Base-by-base conservation (phyloP, 2,329 filamentous ascomycete genomes). In the Cladosporium sp. region DNA sequence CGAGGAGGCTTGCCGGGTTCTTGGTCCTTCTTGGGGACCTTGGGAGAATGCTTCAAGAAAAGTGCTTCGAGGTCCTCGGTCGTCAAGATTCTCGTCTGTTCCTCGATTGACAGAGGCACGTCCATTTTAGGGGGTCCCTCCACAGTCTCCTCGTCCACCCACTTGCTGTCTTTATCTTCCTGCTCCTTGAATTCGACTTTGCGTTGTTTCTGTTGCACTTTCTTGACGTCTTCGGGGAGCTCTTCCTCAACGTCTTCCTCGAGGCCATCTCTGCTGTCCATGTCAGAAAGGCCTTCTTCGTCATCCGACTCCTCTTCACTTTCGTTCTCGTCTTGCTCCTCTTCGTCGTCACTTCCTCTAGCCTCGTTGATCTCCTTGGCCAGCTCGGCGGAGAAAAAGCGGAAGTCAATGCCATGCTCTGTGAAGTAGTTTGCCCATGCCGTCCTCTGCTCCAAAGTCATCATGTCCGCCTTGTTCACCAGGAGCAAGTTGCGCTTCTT, bases 391-490 rank as follows among this genome's bases (percentile, higher is more conserved):
- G 95, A 99, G 76, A 99, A 99, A 75, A 97, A 99, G 62, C 86
- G 88, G 76, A 93, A 99, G 48, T 88, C 83, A 64, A 99, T 95
- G 22, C 84, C 83, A 20, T 86, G 82, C 59, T 83, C 76, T 59
- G 85, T 85, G 60, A 99, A 89, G 65, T 96, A 89, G 59, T 86
- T 81, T 3, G 91, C 91, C 93, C 93, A 99, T 0, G 79, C 76
- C 57, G 80, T 80, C 58, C 93, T 79, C 73, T 99, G 95, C 62
- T 83, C 82, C 42, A 83, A 70, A 1, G 91, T 95, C 88, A 99
- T 91, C 93, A 99, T 96, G 72, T 99, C 93, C 40, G 93, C 91
- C 77, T 99, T 99, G 78, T 99, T 99, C 65, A 99, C 92, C 50
- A 99, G 76, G 50, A 99, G 70, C 64, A 99, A 66, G 68, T 97